Base-by-base conservation (phyloP, 2,329 filamentous ascomycete species). In the Penicillium verrucosum region DNA sequence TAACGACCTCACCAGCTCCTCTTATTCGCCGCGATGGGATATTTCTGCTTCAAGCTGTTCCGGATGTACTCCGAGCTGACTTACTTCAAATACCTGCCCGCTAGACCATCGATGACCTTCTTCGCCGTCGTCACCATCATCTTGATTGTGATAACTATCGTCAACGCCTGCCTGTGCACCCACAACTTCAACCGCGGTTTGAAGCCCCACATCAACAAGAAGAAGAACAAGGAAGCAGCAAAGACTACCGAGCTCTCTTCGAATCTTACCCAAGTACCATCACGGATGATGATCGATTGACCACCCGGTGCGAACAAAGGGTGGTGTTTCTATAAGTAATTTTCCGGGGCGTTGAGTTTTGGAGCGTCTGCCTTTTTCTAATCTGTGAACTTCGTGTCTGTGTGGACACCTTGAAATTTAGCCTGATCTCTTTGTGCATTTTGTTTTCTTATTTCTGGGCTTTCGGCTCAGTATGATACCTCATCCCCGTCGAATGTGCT, bases 31-130 rank as follows among this genome's bases (percentile, higher is more conserved):
- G 93, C 87, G 38, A 83, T 97, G 63, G 90, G 87, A 56, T 99
- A 97, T 79, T 99, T 99, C 80, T 84, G 96, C 71, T 99, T 97
- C 85, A 99, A 99, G 82, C 85, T 99, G 53, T 89, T 94, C 58
- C 90, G 94, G 72, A 99, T 99, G 85, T 99, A 96, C 76, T 85
- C 89, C 65, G 78, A 84, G 11, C 73, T 73, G 42, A 83, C 85
- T 65, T 73, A 71, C 50, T 53, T 72, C 1, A 81, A 85, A 62
- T 99, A 97, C 78, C 72, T 81, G 50, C 88, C 93, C 5, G 93
- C 94, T 37, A 85, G 88, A 60, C 89, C 89, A 69, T 93, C 89
- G 16, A 81, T 99, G 69, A 97, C 93, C 5, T 90, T 92, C 58
- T 99, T 99, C 70, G 93, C 94, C 50, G 86, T 96, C 61, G 88